Percentiles rank a stretch among this genome's conserved stretches.
Evolutionary conservation across 2,329 filamentous ascomycete species (phyloP).

Genomic region (Leptodontidium sp.): DNA sequence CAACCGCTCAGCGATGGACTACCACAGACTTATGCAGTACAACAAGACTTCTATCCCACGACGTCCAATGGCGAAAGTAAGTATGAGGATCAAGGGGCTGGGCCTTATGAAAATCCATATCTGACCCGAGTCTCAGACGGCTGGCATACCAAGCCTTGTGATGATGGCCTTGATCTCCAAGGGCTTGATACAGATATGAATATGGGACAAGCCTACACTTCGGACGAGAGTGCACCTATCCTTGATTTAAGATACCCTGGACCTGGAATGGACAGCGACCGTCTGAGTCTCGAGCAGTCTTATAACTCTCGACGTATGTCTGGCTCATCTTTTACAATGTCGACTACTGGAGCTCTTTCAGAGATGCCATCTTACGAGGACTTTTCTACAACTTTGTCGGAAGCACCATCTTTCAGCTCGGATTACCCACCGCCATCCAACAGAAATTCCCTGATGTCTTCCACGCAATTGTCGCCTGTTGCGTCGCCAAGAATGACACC

Average conservation of each 20-base stretch:
- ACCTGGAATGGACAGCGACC: conserved; percentile 58
- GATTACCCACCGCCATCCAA: conserved; percentile 74
- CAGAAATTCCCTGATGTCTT: conserved; percentile 74
- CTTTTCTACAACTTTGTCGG: conserved; percentile 70
- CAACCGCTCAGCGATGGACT: conserved; percentile 53
- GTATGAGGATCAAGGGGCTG: conserved; percentile 40
- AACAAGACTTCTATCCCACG: conserved; percentile 64
- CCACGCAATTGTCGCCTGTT: conserved; percentile 76
- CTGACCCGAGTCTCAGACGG: conserved; percentile 48
- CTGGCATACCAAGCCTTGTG: conserved; percentile 64
- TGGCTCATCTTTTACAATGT: conserved; percentile 77
- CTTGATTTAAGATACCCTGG: conserved; percentile 64
- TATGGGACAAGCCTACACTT: conserved; percentile 69
- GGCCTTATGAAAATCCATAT: conserved; percentile 30
- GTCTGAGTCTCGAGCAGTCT: conserved; percentile 59
- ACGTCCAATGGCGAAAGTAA: conserved; percentile 59
- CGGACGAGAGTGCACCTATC: conserved; percentile 69
- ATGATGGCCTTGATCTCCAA: conserved; percentile 64
- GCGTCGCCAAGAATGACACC: conserved; percentile 73
- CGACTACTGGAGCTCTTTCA: conserved; percentile 69
- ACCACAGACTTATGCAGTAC: conserved; percentile 62
- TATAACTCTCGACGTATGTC: conserved; percentile 70
- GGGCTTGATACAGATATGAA: conserved; percentile 63
- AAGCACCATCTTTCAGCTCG: conserved; percentile 71
- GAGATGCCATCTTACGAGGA: conserved; percentile 78